Conservation (phyloP, 306 rosid species). For the Mucuna pruriens region DNA sequence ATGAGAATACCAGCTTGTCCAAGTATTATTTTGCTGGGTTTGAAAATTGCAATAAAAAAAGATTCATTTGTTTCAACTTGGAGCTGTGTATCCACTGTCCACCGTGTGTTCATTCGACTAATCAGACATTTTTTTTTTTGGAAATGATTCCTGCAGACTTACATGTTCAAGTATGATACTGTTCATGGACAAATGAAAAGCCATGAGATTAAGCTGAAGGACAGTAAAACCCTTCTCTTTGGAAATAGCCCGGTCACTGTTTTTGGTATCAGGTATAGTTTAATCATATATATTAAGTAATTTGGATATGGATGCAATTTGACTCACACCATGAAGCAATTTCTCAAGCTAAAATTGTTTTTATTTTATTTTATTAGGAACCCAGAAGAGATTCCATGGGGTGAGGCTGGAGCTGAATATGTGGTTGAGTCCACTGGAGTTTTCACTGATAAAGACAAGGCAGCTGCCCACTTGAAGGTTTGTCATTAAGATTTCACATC, state of each 20-base stretch:
- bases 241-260: slow-evolving; percentile 44
- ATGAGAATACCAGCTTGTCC: not conserved
- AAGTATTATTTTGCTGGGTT: not conserved
- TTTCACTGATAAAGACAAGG: slow-evolving; percentile 85
- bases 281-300: not conserved
- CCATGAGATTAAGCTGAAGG: slow-evolving; percentile 49
- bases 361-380: slow-evolving; percentile 32
- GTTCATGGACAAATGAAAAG: slow-evolving; percentile 56
- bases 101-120: not conserved
- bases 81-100: not conserved
- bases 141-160: slow-evolving; percentile 42
- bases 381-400: slow-evolving; percentile 69
- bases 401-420: slow-evolving; percentile 53
- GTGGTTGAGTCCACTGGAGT: slow-evolving; percentile 84
- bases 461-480: slow-evolving; percentile 85
- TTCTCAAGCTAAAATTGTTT: not conserved
- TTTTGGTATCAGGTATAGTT: slow-evolving; percentile 47
- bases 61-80: not conserved
- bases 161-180: slow-evolving; percentile 61
- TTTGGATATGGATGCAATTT: slow-evolving; percentile 2
- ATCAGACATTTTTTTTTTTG: not conserved
- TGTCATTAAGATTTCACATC: not conserved
- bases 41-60: not conserved
- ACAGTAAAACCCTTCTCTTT: slow-evolving; percentile 57
- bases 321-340: not conserved